A percentile compares a stretch with the other conserved stretches of the same genome.
These are phyloP conservation scores for Metarhizium anisopliae DNA, from an alignment of 2,329 filamentous ascomycete species.

Conservation along the genomic window DNA sequence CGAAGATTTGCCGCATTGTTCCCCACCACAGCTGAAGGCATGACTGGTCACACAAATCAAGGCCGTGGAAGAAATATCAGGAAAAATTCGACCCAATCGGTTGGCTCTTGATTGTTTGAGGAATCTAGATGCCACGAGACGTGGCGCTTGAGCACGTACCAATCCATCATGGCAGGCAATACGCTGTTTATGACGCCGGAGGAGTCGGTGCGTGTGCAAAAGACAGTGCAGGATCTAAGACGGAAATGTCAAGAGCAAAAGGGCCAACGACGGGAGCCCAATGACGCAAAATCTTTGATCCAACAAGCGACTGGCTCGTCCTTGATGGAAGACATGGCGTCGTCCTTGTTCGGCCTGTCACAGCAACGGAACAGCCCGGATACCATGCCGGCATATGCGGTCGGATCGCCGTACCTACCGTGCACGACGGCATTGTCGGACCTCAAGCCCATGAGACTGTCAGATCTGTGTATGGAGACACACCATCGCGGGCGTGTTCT, in stretches of 20 bases:
- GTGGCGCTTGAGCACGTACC: too few relatives aligned
- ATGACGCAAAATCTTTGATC: constrained; percentile 11
- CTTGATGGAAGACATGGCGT: constrained; percentile 24
- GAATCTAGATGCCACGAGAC: too few relatives aligned
- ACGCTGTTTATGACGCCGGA: constrained; percentile 23
- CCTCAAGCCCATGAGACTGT: constrained; percentile 15
- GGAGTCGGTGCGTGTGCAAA: constrained; percentile 20
- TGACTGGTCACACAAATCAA: too few relatives aligned
- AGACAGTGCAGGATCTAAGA: constrained; percentile 12
- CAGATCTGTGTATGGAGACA: constrained; percentile 18
- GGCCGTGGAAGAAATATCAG: too few relatives aligned
- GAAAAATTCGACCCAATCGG: too few relatives aligned
- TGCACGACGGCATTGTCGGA: constrained; percentile 11
- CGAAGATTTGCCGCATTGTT: too few relatives aligned
- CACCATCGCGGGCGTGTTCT: constrained; percentile 20
- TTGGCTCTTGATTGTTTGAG: too few relatives aligned
- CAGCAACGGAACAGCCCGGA: constrained; percentile 9
- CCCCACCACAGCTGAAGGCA: too few relatives aligned
- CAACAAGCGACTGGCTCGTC: constrained; percentile 19
- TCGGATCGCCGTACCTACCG: constrained; percentile 19
- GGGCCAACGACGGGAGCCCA: constrained; percentile 12
- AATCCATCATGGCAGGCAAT: neutral
- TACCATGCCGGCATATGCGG: constrained; percentile 17
- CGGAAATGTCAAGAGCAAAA: constrained; percentile 13
- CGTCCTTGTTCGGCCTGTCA: constrained; percentile 9